Percentiles rank a stretch among this genome's conserved stretches.
Evolutionary conservation across 345 rosid genomes (phyloP).

Genomic region (Sapria himalayana): DNA sequence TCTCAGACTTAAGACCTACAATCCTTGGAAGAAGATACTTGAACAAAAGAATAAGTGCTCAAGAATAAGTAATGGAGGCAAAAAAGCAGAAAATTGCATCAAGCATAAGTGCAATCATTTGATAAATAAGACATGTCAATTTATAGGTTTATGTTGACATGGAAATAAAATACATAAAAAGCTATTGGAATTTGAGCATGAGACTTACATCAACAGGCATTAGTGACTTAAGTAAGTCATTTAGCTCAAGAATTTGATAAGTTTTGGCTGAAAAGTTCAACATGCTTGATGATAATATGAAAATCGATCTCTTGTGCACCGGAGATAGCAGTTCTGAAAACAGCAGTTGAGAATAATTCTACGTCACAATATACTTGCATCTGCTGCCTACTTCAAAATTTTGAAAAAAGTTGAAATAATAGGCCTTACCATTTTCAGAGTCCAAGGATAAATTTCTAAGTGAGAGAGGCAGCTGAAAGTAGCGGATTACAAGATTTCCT

Average conservation of each 20-base stretch:
- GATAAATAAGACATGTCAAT: not conserved
- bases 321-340: constrained; percentile 37
- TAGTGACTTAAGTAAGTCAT: constrained; percentile 31
- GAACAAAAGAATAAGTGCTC: too few species aligned
- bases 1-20: too few species aligned
- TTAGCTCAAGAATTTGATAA: constrained; percentile 38
- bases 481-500: constrained; percentile 32
- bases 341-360: constrained; percentile 2
- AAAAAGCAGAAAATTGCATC: constrained; percentile 1
- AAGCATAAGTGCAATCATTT: not conserved
- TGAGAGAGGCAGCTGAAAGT: constrained; percentile 75
- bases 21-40: too few species aligned
- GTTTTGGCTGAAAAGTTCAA: constrained; percentile 65
- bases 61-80: too few species aligned
- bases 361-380: too few species aligned
- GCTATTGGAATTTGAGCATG: not conserved
- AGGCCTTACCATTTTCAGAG: constrained; percentile 30
- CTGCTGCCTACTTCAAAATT: too few species aligned
- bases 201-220: constrained; percentile 43
- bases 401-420: too few species aligned
- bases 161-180: constrained; percentile 1
- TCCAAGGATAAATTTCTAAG: constrained; percentile 39
- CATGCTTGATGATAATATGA: constrained; percentile 39
- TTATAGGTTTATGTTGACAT: not conserved
- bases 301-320: constrained; percentile 38